Evolutionary conservation across 768 basidiomycete genomes (phyloP), one percentile per base, ranked within the genome.

Genomic region (Lyophyllum atratum): DNA sequence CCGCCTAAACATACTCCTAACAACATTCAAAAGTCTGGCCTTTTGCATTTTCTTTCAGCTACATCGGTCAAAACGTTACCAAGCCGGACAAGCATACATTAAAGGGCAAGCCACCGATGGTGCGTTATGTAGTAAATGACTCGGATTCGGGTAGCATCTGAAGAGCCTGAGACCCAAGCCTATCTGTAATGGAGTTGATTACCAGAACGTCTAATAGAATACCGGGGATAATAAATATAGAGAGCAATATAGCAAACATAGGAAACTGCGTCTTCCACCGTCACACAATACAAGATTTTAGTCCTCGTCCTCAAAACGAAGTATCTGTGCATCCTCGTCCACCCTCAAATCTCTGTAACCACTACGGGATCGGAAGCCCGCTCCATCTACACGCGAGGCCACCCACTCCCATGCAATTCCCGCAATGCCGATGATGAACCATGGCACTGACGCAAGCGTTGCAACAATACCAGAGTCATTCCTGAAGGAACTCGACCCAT

Each of bases 261-360:
- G 28, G 43, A 24, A 31, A 25, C 14, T 31, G 17, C 28, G 24
- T 47, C 22, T 12, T 28, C n/a, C 2, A 31, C 17, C 12, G 31
- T 26, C 14, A 21, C 14, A 21, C 22, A 21, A 37, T 42, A 47
- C 37, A 22, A 49, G 6, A 51, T 57, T 53, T 52, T 68, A 76
- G 11, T 82, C 80, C 64, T 93, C 92, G 62, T 94, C 92, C 64
- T 93, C 90, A 66, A 94, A 94, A 50, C 86, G 79, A 55, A 94
- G 72, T 55, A 94, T 84, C 72, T 92, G 92, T 21, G 92, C 92
- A 71, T 95, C 93, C 70, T 93, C 92, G 66, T 95, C 93, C 51
- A 93, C 81, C 0, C 90, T 84, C 50, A 94, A 70, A 64, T 90
- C 81, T 63, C 92, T 78, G 63, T 90, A 94, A 37, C 92, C 92